phyloP scores from a whole-genome alignment of 2,329 filamentous ascomycete species.

The Monilinia polystroma region DNA sequence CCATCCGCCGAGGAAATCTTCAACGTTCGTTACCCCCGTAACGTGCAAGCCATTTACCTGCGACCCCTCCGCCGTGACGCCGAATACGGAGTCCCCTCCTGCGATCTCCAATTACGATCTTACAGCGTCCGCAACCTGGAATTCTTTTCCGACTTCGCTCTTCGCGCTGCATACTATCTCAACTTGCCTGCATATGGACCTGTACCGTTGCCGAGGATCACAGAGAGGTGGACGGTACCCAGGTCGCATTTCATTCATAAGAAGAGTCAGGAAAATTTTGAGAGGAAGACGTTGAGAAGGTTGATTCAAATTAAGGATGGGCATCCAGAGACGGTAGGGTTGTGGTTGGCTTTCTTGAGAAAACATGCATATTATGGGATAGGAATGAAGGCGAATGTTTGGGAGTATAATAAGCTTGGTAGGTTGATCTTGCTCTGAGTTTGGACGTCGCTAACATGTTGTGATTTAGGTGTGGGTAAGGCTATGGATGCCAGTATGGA shows the following conservation, averaged over 20 bases:
- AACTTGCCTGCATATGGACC: slow-evolving; percentile 83
- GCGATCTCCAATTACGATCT: slow-evolving; percentile 89
- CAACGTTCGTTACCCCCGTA: slow-evolving; percentile 64
- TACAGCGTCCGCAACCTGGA: slow-evolving; percentile 88
- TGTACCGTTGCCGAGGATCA: slow-evolving; percentile 79
- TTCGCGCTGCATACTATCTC: slow-evolving; percentile 93
- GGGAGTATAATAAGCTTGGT: slow-evolving; percentile 78
- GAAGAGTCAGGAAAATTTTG: slow-evolving; percentile 97
- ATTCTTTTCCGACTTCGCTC: slow-evolving; percentile 91
- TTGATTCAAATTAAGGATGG: slow-evolving; percentile 93
- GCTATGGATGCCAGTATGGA: slow-evolving; percentile 51
- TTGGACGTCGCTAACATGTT: slow-evolving; percentile 9
- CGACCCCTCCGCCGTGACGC: slow-evolving; percentile 75
- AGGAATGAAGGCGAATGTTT: slow-evolving; percentile 98
- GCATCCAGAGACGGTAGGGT: slow-evolving; percentile 79
- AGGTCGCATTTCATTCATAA: slow-evolving; percentile 90
- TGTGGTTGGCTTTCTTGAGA: slow-evolving; percentile 89
- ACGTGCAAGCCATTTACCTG: slow-evolving; percentile 83
- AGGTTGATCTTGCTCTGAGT: slow-evolving; percentile 36
- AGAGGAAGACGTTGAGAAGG: slow-evolving; percentile 80
- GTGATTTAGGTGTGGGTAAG: slow-evolving; percentile 49
- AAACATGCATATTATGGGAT: slow-evolving; percentile 95
- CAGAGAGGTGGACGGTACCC: slow-evolving; percentile 92
- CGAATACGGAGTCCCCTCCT: slow-evolving; percentile 75
- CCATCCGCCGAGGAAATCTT: slow-evolving; percentile 4